Evolutionary conservation across 202 grass and related monocot genomes (phyloP), one percentile per base, ranked within the genome.

Genomic region (Hordeum pubiflorum): DNA sequence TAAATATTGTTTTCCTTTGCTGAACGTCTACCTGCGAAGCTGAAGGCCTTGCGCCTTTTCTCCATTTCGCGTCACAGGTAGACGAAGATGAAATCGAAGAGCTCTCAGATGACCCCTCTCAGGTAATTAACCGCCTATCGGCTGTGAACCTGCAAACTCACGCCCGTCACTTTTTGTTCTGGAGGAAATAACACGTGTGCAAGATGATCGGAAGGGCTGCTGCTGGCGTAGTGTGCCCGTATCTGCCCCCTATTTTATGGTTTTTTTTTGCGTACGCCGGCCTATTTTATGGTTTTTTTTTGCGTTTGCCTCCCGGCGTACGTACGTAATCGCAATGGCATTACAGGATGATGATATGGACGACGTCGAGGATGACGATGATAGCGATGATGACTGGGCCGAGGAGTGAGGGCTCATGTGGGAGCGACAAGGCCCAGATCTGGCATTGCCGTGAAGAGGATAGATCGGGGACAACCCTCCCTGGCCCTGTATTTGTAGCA

Each of bases 371-470:
- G 89, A 93, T 66, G 91, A 93, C 34, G 89, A 91, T 46, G 89
- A 91, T 46, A 91, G 89, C 33, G 91, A 97, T 10, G 91, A 97
- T 61, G 94, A 97, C 52, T 97, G 91, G 94, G 79, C 63, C 3
- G 92, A 63, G 50, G 91, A 71, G 87, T 34, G 33, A 34, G 5
- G 31, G 4, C 3, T 32, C 4, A 0, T 1, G 31, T 5, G 31
- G 33, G 33, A 34, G 33, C 33, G 33, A 34, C 33, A 34, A 34
- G 33, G 33, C 1, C 33, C 33, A 34, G 33, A 34, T 34, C 5
- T 34, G 33, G 33, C 33, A 34, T 34, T 7, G 33, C 33, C 5
- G 33, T 34, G 5, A 34, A 34, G 33, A 34, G 33, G 33, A 34
- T 34, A 4, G 18, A 67, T 64, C 7, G 7, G 33, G 7, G 15